These are phyloP conservation scores for Chaetomium globosum DNA, from an alignment of 2,329 filamentous ascomycete genomes.

Conservation along the genomic window DNA sequence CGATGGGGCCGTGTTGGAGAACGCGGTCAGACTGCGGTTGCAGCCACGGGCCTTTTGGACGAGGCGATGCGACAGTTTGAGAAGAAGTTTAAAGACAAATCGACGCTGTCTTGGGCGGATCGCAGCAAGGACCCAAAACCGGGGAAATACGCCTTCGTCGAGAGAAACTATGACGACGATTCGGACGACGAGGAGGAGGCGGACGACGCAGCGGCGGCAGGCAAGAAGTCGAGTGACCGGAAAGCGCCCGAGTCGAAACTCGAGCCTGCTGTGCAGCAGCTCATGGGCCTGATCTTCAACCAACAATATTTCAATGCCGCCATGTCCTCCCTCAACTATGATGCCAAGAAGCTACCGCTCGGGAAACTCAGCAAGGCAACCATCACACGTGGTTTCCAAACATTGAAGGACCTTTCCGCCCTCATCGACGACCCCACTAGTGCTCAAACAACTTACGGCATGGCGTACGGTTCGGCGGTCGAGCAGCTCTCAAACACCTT, in stretches of 20 bases:
- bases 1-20: conserved; percentile 80
- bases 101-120: conserved; percentile 58
- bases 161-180: conserved; percentile 74
- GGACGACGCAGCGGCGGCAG: conserved; percentile 33
- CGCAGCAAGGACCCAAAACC: conserved; percentile 60
- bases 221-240: conserved; percentile 42
- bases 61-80: conserved; percentile 56
- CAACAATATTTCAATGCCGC: conserved; percentile 67
- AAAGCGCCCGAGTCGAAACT: conserved; percentile 59
- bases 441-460: conserved; percentile 51
- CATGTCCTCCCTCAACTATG: conserved; percentile 70
- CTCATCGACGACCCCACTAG: conserved; percentile 60
- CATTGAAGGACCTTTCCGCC: conserved; percentile 73
- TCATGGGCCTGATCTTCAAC: conserved; percentile 86
- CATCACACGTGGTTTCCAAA: conserved; percentile 72
- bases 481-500: conserved; percentile 74
- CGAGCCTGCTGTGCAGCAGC: conserved; percentile 60
- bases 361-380: conserved; percentile 82
- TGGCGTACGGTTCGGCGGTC: conserved; percentile 47
- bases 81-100: conserved; percentile 65
- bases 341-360: conserved; percentile 74
- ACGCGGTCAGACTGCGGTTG: conserved; percentile 51
- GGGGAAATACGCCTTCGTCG: conserved; percentile 78
- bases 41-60: conserved; percentile 48
- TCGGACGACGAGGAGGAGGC: conserved; percentile 60